Conservation (phyloP, 2,329 filamentous ascomycete species). For the Acrodontium crateriforme region DNA sequence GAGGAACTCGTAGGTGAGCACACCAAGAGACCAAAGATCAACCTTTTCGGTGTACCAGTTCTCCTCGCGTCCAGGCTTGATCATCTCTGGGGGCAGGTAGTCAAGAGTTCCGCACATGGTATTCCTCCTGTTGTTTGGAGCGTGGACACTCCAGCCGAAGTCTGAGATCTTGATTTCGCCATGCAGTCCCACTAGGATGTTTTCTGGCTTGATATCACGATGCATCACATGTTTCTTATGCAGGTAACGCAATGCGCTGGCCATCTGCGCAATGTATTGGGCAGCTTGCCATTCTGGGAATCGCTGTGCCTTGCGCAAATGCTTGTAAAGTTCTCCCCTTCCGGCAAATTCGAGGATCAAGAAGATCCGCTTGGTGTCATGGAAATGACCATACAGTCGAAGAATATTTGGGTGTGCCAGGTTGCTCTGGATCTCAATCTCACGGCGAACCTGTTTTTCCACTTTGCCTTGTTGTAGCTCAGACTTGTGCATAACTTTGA, state of each 20-base stretch:
- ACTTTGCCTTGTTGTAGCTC: constrained; percentile 69
- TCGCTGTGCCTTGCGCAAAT: constrained; percentile 60
- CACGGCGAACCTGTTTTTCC: constrained; percentile 74
- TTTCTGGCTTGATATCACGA: constrained; percentile 94
- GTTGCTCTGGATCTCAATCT: constrained; percentile 84
- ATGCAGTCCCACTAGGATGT: constrained; percentile 89
- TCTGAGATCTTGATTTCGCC: constrained; percentile 98
- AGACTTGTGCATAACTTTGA: constrained; percentile 76
- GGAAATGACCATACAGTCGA: constrained; percentile 74
- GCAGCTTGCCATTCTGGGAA: constrained; percentile 80
- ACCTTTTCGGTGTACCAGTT: constrained; percentile 94
- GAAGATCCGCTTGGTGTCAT: constrained; percentile 78
- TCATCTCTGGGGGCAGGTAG: constrained; percentile 96
- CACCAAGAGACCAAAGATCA: constrained; percentile 89
- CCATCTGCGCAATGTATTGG: constrained; percentile 82
- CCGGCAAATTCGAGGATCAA: constrained; percentile 77
- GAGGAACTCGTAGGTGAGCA: constrained; percentile 90
- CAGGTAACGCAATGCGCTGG: constrained; percentile 74
- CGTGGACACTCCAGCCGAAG: constrained; percentile 97
- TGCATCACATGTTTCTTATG: constrained; percentile 98
- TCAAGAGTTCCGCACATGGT: constrained; percentile 97
- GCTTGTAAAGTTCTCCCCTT: constrained; percentile 79
- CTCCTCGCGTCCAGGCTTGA: constrained; percentile 61
- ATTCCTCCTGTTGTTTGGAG: constrained; percentile 80
- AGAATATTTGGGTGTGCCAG: constrained; percentile 76